These are phyloP conservation scores for Andrographis paniculata DNA, from an alignment of 305 asterid genomes.

Conservation along the genomic window DNA sequence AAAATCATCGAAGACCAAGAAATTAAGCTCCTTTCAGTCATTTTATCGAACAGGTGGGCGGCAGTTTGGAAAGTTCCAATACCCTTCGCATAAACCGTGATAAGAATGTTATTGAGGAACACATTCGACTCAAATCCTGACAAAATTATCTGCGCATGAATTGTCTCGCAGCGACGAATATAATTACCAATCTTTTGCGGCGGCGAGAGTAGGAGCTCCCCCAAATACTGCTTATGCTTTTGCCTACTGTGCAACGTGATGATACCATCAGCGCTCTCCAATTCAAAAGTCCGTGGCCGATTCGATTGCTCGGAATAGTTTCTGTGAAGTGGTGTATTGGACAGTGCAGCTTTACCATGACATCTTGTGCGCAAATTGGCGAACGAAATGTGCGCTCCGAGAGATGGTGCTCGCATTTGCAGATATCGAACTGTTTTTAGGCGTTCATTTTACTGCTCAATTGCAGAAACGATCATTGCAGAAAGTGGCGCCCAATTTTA, in stretches of 20 bases:
- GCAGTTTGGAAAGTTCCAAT: slow-evolving; percentile 20
- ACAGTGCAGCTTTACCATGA: slow-evolving; percentile 7
- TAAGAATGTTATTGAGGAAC: slow-evolving; percentile 35
- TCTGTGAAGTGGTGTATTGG: slow-evolving; percentile 4
- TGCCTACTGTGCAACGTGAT: slow-evolving; percentile 23
- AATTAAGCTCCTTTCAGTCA: slow-evolving; percentile 34
- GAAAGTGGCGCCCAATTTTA: too few species aligned
- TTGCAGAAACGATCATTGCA: too few species aligned
- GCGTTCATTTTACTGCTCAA: slow-evolving; percentile 1
- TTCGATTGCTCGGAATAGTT: slow-evolving; percentile 6
- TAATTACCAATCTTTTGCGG: slow-evolving; percentile 11
- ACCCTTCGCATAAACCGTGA: slow-evolving; percentile 21
- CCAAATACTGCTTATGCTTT: slow-evolving; percentile 31
- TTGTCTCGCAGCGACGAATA: slow-evolving; percentile 14
- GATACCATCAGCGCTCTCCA: too few species aligned
- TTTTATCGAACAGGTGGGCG: slow-evolving; percentile 28
- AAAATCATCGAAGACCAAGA: slow-evolving; percentile 43
- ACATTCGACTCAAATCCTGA: slow-evolving; percentile 28
- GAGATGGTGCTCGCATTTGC: slow-evolving; percentile 18
- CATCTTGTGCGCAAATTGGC: neutral
- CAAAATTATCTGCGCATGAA: slow-evolving; percentile 29
- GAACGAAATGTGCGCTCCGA: slow-evolving; percentile 4
- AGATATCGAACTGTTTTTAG: neutral
- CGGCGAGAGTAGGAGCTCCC: slow-evolving; percentile 27
- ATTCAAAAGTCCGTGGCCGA: too few species aligned